Conservation (phyloP, 345 rosid genomes). For the Eucalyptus curtisii region DNA sequence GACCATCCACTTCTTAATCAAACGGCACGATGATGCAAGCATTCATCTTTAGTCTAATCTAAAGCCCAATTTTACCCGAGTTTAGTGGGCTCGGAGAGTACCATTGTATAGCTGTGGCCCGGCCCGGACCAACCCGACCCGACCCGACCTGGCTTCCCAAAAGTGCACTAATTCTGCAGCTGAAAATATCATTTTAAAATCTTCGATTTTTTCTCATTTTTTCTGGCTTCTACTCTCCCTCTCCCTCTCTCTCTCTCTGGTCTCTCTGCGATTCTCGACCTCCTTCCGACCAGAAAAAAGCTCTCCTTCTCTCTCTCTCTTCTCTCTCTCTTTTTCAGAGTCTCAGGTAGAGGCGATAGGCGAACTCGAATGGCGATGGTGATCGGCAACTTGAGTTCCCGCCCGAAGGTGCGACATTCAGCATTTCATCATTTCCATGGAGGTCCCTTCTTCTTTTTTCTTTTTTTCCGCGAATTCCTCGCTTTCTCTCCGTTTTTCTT, state of each 20-base stretch:
- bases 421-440: background rate
- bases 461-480: background rate
- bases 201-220: background rate
- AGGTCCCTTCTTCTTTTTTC: background rate
- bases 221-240: background rate
- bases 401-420: slow-evolving; percentile 24
- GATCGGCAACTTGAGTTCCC: slow-evolving; percentile 11
- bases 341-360: background rate
- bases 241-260: background rate
- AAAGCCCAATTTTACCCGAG: background rate
- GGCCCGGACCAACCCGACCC: background rate
- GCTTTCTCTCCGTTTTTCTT: background rate
- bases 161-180: background rate
- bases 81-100: background rate
- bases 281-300: background rate
- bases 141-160: background rate
- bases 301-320: background rate
- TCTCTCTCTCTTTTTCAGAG: background rate
- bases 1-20: background rate
- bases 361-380: slow-evolving; percentile 17
- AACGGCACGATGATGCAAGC: background rate
- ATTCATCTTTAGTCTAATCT: background rate
- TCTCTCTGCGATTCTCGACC: background rate
- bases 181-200: background rate
- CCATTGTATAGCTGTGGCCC: background rate